phyloP scores from a whole-genome alignment of 768 basidiomycete species.

The Chalciporus sphaerocephalus region DNA sequence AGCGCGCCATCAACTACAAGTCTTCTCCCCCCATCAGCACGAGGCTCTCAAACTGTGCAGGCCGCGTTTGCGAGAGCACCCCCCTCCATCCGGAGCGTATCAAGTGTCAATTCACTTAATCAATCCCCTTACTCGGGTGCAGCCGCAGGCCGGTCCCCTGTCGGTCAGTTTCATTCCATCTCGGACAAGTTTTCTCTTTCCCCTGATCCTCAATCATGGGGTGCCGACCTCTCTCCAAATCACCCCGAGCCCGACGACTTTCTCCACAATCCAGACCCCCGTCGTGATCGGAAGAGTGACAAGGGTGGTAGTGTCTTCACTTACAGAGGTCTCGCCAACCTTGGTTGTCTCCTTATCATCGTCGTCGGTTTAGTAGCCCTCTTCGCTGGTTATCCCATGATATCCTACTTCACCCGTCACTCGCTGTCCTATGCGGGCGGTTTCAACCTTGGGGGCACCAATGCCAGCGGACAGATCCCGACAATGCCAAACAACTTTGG shows the following conservation, averaged over 20 bases:
- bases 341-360: conserved; percentile 61
- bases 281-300: conserved; percentile 54
- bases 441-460: conserved; percentile 75
- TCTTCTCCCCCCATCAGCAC: conserved; percentile 41
- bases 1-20: conserved; percentile 49
- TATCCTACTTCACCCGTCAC: conserved; percentile 50
- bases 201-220: conserved; percentile 70
- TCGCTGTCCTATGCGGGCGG: conserved; percentile 49
- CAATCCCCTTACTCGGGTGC: conserved; percentile 39
- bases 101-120: conserved; percentile 40
- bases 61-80: conserved; percentile 43
- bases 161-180: conserved; percentile 39
- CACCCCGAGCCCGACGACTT: conserved; percentile 61
- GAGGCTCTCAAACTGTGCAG: conserved; percentile 33
- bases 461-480: conserved; percentile 72
- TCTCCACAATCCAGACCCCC: conserved; percentile 71
- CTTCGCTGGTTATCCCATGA: conserved; percentile 63
- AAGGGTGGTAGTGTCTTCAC: conserved; percentile 58
- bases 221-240: conserved; percentile 56
- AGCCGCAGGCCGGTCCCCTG: conserved; percentile 28
- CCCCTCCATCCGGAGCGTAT: conserved; percentile 31
- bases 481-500: conserved; percentile 58
- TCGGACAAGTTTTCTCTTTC: conserved; percentile 75
- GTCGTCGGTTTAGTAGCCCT: conserved; percentile 50
- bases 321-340: conserved; percentile 63